Evolutionary conservation across 331 rosid species (phyloP), one percentile per base, ranked within the genome.

Genomic region (Quercus lobata): DNA sequence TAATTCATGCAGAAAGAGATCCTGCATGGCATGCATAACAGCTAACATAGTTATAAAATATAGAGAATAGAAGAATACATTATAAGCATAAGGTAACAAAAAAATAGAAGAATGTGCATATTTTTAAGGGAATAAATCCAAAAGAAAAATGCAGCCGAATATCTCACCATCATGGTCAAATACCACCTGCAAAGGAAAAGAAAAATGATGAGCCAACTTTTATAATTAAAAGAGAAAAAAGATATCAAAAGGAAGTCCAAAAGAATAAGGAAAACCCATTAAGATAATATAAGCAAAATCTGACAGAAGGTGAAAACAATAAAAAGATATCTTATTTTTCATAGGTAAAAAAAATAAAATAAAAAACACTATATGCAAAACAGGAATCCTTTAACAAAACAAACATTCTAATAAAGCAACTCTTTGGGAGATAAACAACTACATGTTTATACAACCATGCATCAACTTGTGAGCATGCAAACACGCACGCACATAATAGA

Each of bases 161-260:
- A 84, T 76, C 97, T 87, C 89, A 95, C 97, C 99, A 89, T 91
- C 97, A 87, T 95, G 99, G 88, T 95, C 99, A 84, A 95, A 95
- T 79, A 90, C 99, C 83, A 95, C 98, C 98, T 95, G 96, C 93
- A 90, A 19, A 54, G 71, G 61, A 86, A 71, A 74, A 72, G 72
- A 76, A 84, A 72, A 69, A 68, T 80, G 41, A 82, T 76, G 56
- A 69, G 86, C 70, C 37, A 44, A 77, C 29, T 41, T 54, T 53
- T 70, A 27, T 4, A 79, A 57, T 54, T n/a, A 76, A 69, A 71
- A 15, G 27, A 58, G 63, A 61, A 10, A 46, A 75, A 22, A 5
- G 12, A 60, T 21, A 37, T 65, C 53, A 61, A 10, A 29, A 73
- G 22, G 10, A 29, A 66, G 66, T 41, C 46, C 78, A 69, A 73